A percentile compares a stretch with the other conserved stretches of the same genome.
Evolutionary conservation across 2,329 filamentous ascomycete species (phyloP).

Genomic region (Paracoccidioides lutzii): DNA sequence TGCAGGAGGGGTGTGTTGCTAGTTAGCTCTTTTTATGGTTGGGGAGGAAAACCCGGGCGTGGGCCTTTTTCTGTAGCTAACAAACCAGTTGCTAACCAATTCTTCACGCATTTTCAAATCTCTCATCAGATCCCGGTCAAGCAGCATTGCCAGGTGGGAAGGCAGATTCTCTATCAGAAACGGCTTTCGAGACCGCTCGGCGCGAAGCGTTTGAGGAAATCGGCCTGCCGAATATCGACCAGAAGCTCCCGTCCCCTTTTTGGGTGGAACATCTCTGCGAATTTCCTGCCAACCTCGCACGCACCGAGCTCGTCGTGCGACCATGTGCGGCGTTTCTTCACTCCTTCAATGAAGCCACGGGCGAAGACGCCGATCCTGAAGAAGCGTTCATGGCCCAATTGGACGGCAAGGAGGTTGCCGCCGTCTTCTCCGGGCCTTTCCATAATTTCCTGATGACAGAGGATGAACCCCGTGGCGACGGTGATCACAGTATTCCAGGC

Average conservation of each 20-base stretch:
- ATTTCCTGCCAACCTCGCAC: constrained; percentile 62
- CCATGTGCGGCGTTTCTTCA: constrained; percentile 70
- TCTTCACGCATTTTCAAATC: neutral
- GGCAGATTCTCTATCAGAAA: constrained; percentile 43
- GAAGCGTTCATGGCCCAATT: constrained; percentile 64
- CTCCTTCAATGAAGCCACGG: constrained; percentile 38
- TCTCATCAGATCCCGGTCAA: constrained; percentile 53
- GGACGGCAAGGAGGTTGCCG: constrained; percentile 82
- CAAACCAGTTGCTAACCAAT: neutral
- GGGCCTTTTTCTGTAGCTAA: too few species aligned
- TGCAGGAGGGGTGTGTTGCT: neutral
- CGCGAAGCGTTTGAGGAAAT: constrained; percentile 91
- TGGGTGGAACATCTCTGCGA: constrained; percentile 76
- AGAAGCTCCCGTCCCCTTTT: constrained; percentile 62
- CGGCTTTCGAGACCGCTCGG: constrained; percentile 64
- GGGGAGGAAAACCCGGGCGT: neutral
- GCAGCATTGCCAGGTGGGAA: constrained; percentile 71
- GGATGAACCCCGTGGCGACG: constrained; percentile 40
- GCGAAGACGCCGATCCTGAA: constrained; percentile 43
- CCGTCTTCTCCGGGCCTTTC: constrained; percentile 83
- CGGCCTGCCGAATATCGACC: constrained; percentile 58
- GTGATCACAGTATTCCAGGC: constrained; percentile 30
- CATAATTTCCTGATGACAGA: constrained; percentile 59
- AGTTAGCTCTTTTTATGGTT: neutral
- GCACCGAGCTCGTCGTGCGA: constrained; percentile 59